Evolutionary conservation across 2,329 filamentous ascomycete genomes (phyloP).

Genomic region (Pyricularia grisea): DNA sequence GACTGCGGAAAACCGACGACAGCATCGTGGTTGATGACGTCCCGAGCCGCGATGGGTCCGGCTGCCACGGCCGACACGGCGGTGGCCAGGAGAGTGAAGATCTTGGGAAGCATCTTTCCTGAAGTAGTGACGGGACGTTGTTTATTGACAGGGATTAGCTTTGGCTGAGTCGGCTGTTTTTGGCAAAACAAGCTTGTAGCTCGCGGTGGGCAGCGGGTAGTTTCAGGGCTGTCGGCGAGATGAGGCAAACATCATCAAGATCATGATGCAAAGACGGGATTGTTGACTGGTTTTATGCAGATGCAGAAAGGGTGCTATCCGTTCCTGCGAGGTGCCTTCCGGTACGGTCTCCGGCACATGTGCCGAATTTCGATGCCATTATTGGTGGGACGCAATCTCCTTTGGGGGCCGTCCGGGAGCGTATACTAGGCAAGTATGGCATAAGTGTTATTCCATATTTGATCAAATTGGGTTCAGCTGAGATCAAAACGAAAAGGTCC

Average conservation of each 20-base stretch:
- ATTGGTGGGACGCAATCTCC: background rate
- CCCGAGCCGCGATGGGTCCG: slow-evolving; percentile 12
- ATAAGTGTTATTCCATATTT: background rate
- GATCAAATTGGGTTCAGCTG: background rate
- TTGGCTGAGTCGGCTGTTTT: background rate
- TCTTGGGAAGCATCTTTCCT: background rate
- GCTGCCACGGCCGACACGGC: background rate
- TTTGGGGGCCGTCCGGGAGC: background rate
- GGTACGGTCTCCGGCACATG: background rate
- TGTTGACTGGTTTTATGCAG: too few relatives aligned
- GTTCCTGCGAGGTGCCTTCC: too few relatives aligned
- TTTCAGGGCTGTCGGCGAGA: too few relatives aligned
- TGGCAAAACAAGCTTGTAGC: background rate
- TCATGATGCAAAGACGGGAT: too few relatives aligned
- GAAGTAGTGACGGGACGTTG: background rate
- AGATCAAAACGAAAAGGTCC: background rate
- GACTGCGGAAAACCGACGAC: slow-evolving; percentile 44
- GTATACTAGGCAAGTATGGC: background rate
- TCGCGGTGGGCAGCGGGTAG: too few relatives aligned
- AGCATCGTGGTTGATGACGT: slow-evolving; percentile 17
- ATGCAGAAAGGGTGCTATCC: too few relatives aligned
- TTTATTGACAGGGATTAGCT: too few relatives aligned
- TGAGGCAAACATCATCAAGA: too few relatives aligned
- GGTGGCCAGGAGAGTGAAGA: slow-evolving; percentile 1
- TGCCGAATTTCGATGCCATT: background rate